A percentile compares a stretch with the other conserved stretches of the same genome.
Conservation (phyloP, 192 early-diverging fungal genomes). For the Coemansia reversa region DNA sequence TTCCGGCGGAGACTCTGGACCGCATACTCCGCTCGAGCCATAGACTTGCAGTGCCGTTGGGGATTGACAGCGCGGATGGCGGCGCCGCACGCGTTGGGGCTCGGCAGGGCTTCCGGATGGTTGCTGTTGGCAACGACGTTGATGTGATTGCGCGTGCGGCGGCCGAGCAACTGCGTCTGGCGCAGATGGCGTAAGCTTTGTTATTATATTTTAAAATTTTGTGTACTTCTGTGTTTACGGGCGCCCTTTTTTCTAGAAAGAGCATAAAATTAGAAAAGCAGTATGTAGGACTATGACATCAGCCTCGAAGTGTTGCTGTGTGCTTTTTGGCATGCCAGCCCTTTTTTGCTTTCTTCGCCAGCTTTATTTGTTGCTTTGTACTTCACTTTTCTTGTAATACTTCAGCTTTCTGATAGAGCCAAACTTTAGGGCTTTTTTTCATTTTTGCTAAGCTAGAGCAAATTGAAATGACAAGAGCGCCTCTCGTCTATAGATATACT, state of each 20-base stretch:
- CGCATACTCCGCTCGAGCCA: conserved; percentile 8
- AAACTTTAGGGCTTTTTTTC: not conserved
- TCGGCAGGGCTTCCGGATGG: conserved; percentile 43
- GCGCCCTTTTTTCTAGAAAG: too few species aligned
- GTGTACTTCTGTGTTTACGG: not conserved
- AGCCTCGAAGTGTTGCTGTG: not conserved
- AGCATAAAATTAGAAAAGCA: too few species aligned
- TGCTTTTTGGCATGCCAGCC: not conserved
- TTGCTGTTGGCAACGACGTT: conserved; percentile 31
- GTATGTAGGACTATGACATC: too few species aligned
- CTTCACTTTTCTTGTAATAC: not conserved
- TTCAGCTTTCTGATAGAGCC: not conserved
- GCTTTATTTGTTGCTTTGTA: conserved; percentile 4
- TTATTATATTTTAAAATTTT: not conserved
- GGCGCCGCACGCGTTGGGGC: conserved; percentile 16
- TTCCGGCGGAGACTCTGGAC: conserved; percentile 9
- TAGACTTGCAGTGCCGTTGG: conserved; percentile 26
- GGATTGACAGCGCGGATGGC: conserved; percentile 27
- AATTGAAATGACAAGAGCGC: not conserved
- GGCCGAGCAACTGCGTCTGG: conserved; percentile 38
- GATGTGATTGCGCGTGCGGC: conserved; percentile 30
- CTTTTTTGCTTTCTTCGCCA: not conserved
- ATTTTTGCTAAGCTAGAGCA: not conserved
- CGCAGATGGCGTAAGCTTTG: conserved; percentile 11
- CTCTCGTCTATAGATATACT: not conserved